These are phyloP conservation scores for Marasmius fiardii DNA, from an alignment of 1,284 basidiomycete species.

Conservation along the genomic window DNA sequence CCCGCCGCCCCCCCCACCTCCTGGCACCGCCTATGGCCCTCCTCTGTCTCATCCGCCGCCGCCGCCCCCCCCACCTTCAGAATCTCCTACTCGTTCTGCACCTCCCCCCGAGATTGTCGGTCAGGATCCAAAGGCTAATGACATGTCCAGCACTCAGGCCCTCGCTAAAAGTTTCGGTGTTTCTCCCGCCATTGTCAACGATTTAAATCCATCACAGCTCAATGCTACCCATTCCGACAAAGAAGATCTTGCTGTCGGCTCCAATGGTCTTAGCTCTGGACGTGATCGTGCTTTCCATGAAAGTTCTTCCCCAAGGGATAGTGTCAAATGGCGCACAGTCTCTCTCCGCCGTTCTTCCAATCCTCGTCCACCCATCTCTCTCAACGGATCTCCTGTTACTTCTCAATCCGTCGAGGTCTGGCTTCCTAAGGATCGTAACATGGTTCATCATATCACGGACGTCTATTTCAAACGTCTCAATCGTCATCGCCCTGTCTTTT, in stretches of 20 bases:
- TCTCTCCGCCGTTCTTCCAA: slow-evolving; percentile 44
- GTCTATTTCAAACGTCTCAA: slow-evolving; percentile 76
- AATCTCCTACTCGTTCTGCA: slow-evolving; percentile 21
- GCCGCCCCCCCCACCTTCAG: slow-evolving; percentile 20
- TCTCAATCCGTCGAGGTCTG: slow-evolving; percentile 49
- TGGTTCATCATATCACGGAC: slow-evolving; percentile 57
- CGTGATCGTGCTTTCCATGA: slow-evolving; percentile 60
- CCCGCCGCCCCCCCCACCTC: slow-evolving; percentile 37
- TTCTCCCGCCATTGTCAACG: slow-evolving; percentile 61
- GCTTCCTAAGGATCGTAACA: slow-evolving; percentile 72
- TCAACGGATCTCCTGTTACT: slow-evolving; percentile 25
- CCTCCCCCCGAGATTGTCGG: slow-evolving; percentile 53
- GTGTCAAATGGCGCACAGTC: slow-evolving; percentile 55
- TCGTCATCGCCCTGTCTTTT: slow-evolving; percentile 71
- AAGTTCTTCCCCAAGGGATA: slow-evolving; percentile 56
- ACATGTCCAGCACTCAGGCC: slow-evolving; percentile 68
- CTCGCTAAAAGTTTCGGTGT: slow-evolving; percentile 79
- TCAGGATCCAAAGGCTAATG: slow-evolving; percentile 71
- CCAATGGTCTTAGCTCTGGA: slow-evolving; percentile 62
- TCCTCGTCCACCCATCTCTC: slow-evolving; percentile 24
- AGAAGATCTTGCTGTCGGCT: slow-evolving; percentile 75
- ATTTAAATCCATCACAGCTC: slow-evolving; percentile 48
- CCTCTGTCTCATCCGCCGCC: slow-evolving; percentile 20
- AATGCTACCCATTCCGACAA: slow-evolving; percentile 35
- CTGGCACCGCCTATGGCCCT: slow-evolving; percentile 24